A percentile compares a stretch with the other conserved stretches of the same genome.
Evolutionary conservation across 2,329 filamentous ascomycete species (phyloP).

Genomic region (Pseudonectria buxi): DNA sequence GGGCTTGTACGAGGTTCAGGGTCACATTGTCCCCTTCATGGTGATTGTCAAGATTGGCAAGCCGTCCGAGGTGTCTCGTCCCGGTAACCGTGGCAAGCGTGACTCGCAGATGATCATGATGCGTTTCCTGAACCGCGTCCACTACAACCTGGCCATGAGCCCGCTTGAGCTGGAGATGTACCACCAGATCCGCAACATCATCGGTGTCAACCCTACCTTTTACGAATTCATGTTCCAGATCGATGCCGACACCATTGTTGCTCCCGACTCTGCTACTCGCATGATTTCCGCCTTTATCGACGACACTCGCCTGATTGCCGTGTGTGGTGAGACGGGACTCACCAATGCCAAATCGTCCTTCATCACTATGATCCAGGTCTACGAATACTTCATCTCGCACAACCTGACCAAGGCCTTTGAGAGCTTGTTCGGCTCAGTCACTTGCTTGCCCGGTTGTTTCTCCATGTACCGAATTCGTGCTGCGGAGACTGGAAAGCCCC

Average conservation of each 20-base stretch:
- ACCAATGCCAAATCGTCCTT: constrained; percentile 91
- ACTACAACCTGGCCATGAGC: constrained; percentile 95
- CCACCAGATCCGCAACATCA: constrained; percentile 97
- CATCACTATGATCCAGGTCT: constrained; percentile 98
- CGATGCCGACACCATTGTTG: constrained; percentile 93
- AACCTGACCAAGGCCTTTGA: constrained; percentile 96
- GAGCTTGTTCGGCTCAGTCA: constrained; percentile 93
- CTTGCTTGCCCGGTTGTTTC: constrained; percentile 97
- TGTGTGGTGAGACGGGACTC: constrained; percentile 90
- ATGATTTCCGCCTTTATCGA: constrained; percentile 87
- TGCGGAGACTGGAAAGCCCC: constrained; percentile 86
- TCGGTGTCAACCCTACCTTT: constrained; percentile 95
- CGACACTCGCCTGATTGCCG: constrained; percentile 86
- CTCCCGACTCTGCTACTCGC: constrained; percentile 79
- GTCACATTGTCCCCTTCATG: constrained; percentile 95
- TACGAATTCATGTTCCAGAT: constrained; percentile 97
- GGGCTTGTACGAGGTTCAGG: constrained; percentile 93
- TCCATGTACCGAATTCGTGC: constrained; percentile 97
- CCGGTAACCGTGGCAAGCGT: constrained; percentile 97
- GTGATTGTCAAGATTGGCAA: constrained; percentile 98
- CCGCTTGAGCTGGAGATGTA: constrained; percentile 97
- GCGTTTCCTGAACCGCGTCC: constrained; percentile 97
- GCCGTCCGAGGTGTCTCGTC: constrained; percentile 88
- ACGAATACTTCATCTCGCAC: constrained; percentile 99
- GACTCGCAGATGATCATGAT: constrained; percentile 98